These are phyloP conservation scores for Heterobasidion occidentale DNA, from an alignment of 1,284 basidiomycete genomes.

Conservation along the genomic window DNA sequence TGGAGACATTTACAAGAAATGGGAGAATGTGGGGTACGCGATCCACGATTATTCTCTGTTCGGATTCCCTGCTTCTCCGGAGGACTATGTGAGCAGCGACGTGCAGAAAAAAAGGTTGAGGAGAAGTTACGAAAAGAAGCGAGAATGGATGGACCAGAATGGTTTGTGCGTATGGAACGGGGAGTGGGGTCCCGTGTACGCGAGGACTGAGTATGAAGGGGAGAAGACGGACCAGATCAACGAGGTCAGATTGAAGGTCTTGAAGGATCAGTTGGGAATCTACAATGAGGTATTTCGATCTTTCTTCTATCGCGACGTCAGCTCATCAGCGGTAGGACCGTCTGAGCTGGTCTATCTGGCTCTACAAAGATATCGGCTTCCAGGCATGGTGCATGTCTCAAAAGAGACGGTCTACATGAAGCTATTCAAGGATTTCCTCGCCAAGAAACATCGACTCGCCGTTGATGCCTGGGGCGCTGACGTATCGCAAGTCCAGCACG, in stretches of 20 bases:
- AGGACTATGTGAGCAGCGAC: slow-evolving; percentile 43
- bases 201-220: slow-evolving; percentile 49
- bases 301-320: neutral
- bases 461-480: slow-evolving; percentile 62
- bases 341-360: slow-evolving; percentile 77
- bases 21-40: slow-evolving; percentile 63
- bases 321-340: slow-evolving; percentile 36
- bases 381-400: slow-evolving; percentile 73
- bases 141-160: slow-evolving; percentile 57
- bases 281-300: slow-evolving; percentile 48
- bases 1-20: slow-evolving; percentile 43
- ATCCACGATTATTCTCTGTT: slow-evolving; percentile 71
- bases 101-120: slow-evolving; percentile 45
- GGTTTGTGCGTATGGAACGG: slow-evolving; percentile 72
- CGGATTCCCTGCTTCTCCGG: slow-evolving; percentile 58
- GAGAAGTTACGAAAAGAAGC: slow-evolving; percentile 57
- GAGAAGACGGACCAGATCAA: slow-evolving; percentile 57
- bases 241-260: slow-evolving; percentile 54
- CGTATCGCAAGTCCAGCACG: slow-evolving; percentile 33
- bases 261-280: slow-evolving; percentile 67
- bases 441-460: slow-evolving; percentile 55
- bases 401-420: slow-evolving; percentile 64
- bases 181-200: slow-evolving; percentile 69
- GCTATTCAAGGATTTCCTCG: slow-evolving; percentile 53
- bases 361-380: slow-evolving; percentile 83